Evolutionary conservation across 768 basidiomycete genomes (phyloP), one percentile per base, ranked within the genome.

Genomic region (Phaffia australis): DNA sequence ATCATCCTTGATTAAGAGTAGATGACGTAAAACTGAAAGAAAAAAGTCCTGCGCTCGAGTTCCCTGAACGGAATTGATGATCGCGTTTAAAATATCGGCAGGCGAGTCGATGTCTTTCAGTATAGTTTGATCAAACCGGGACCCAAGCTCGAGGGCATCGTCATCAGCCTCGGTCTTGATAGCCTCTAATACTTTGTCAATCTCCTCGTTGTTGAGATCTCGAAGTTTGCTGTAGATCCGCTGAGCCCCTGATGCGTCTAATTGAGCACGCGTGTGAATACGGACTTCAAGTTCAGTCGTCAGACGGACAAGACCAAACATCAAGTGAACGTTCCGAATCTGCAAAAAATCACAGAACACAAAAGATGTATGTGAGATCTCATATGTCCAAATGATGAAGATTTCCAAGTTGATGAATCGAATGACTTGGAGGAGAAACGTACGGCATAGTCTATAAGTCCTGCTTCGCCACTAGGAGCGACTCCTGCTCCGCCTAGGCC

Each of bases 1-100:
- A 71, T 89, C 88, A 27, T 55, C 50, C 63, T 87, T 83, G 70
- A 98, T 88, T 70, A 98, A 83, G 23, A 97, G 80, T 65, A 99
- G 76, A 76, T 97, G 92, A 73, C 91, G 90, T 82, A 98, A 83
- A 76, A 91, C 87, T n/a, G 89, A 89, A 51, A 93, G 79, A 75
- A 99, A 87, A 74, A 93, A 85, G 69, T 88, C 85, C 71, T 82
- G 80, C 7, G 92, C 91, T 66, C 83, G 84, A 18, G 87, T 84
- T 52, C 86, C 86, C 68, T 84, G 81, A n/a, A 86, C 85, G 74
- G 83, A 86, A n/a, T 83, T 78, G 69, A 82, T 82, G 56, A 99
- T 81, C 2, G 88, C 87, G 62, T 85, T 83, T 79, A 87, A 94
- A 42, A 97, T 85, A 73, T 97, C 92, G 72, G 86, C 83, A 21